These are phyloP conservation scores for Berkeleyomyces rouxiae DNA, from an alignment of 2,329 filamentous ascomycete species.

Conservation along the genomic window DNA sequence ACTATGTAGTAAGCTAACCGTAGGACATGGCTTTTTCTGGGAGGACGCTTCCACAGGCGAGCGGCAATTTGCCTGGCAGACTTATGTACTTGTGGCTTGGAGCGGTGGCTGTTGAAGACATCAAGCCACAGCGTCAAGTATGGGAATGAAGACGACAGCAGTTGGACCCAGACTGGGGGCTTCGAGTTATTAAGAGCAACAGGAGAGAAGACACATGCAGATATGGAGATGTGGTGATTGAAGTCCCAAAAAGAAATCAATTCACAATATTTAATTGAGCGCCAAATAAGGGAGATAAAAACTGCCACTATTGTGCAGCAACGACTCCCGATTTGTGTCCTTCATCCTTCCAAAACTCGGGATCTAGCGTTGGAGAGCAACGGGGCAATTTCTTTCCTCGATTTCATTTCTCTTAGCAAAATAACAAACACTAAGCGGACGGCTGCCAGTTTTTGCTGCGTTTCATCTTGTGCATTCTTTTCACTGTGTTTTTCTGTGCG, in stretches of 20 bases:
- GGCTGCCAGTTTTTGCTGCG: neutral
- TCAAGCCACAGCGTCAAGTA: no score
- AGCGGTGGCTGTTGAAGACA: neutral
- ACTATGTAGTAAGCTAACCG: neutral
- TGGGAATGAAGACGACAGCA: no score
- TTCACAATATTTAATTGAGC: no score
- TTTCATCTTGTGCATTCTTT: constrained; percentile 1
- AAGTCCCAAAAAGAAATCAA: no score
- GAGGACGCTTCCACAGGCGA: neutral
- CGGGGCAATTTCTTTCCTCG: neutral
- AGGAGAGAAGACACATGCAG: no score
- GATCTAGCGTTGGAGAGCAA: neutral
- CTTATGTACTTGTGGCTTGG: neutral
- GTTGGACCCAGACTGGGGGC: no score
- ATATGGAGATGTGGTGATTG: no score
- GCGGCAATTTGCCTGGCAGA: neutral
- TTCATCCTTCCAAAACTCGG: neutral
- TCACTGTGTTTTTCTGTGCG: neutral
- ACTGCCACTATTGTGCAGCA: neutral
- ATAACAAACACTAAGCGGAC: neutral
- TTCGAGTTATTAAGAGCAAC: no score
- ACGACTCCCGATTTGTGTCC: neutral
- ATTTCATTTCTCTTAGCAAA: neutral
- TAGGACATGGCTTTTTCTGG: neutral
- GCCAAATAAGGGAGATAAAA: neutral